Evolutionary conservation across 2,329 filamentous ascomycete genomes (phyloP), one percentile per base, ranked within the genome.

Genomic region (Penicillium aurantiogriseum): DNA sequence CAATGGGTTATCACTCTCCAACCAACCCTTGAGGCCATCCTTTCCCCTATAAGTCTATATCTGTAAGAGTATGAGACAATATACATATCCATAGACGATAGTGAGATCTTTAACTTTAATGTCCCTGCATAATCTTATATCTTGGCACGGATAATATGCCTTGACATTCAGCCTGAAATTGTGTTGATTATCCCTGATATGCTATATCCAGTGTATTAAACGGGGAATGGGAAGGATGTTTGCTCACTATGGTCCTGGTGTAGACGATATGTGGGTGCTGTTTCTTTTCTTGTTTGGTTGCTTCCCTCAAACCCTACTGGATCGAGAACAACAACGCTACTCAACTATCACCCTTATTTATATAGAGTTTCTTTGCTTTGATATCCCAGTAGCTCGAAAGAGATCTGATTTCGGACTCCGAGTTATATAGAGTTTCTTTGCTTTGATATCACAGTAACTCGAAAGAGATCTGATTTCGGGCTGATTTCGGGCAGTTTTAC

Each of bases 81-180:
- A 31, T 51, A 36, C 23, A 45, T 15, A 19, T 45, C 33, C n/a
- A 15, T 29, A 17, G 13, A 45, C 2, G 25, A 38, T n/a, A 31
- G 54, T 56, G 42, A 56, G 54, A 56, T 53, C 49, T 38, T 56
- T 53, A 56, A 56, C 48, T 45, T 44, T 42, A 42, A 53, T 42
- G n/a, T 15, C 54, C 42, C 43, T 56, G 54, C 54, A 56, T 47
- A 33, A 52, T 45, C 43, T 38, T 27, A 56, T 15, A 13, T 47
- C 54, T 56, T 56, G 49, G 54, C 54, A 42, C 15, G 1, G 33
- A 8, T 19, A n/a, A n/a, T 31, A 44, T 44, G n/a, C 15, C 10
- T 51, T 11, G 21, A 35, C 10, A 21, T 4, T 36, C 5, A 35
- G 25, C 27, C 17, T 17, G 15, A 5, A n/a, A 25, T 9, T 11